Evolutionary conservation across 2,329 filamentous ascomycete species (phyloP).

Genomic region (Eutypa lata): DNA sequence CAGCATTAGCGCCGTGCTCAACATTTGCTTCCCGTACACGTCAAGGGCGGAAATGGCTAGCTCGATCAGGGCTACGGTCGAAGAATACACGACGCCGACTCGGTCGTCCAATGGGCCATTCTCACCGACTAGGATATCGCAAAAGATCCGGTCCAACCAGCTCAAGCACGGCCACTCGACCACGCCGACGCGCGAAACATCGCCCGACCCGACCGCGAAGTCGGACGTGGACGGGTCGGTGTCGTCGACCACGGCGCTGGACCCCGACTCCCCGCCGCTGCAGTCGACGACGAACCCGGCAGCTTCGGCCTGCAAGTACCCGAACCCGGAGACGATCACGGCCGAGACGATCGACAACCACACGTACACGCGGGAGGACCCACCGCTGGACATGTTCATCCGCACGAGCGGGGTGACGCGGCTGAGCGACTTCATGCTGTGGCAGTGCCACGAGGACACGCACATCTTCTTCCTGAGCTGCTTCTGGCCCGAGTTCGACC

Average conservation of each 20-base stretch:
- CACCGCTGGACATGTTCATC: constrained; percentile 86
- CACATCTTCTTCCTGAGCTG: constrained; percentile 90
- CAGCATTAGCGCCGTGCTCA: constrained; percentile 56
- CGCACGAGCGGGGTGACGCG: constrained; percentile 90
- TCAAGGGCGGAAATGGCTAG: constrained; percentile 93
- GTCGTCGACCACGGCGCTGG: constrained; percentile 59
- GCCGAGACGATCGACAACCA: constrained; percentile 77
- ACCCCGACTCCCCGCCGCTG: constrained; percentile 50
- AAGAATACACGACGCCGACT: constrained; percentile 76
- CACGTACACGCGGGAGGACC: constrained; percentile 82
- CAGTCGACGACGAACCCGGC: constrained; percentile 21
- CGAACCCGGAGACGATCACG: constrained; percentile 84
- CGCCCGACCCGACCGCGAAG: constrained; percentile 45
- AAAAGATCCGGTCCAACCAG: constrained; percentile 75
- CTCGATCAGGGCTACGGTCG: constrained; percentile 81
- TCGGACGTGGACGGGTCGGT: constrained; percentile 50
- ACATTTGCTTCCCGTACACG: constrained; percentile 97
- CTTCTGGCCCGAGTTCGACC: constrained; percentile 92
- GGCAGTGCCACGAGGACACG: constrained; percentile 93
- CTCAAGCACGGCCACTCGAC: constrained; percentile 46
- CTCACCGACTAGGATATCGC: constrained; percentile 81
- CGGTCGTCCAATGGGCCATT: constrained; percentile 68
- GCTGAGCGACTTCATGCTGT: constrained; percentile 96
- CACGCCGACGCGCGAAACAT: constrained; percentile 47
- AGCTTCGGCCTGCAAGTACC: constrained; percentile 38